Conservation (phyloP, 257 asterid genomes). For the Nyctanthes arbortristis region DNA sequence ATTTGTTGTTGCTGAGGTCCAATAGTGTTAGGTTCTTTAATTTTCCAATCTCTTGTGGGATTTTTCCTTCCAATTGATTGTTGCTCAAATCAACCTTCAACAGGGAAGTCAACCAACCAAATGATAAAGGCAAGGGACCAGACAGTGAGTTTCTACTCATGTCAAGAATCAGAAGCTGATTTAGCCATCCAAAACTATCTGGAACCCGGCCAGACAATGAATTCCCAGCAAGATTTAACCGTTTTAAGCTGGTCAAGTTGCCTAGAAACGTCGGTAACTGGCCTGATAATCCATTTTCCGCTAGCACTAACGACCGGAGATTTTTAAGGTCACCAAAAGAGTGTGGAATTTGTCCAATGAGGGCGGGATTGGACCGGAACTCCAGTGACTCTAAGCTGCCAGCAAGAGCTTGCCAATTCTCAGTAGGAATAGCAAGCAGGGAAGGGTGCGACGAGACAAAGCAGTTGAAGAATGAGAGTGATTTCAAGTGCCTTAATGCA, state of each 20-base stretch:
- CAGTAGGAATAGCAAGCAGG: slow-evolving; percentile 51
- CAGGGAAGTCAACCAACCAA: slow-evolving; percentile 61
- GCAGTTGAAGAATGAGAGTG: slow-evolving; percentile 79
- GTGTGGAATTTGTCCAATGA: slow-evolving; percentile 61
- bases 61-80: slow-evolving; percentile 53
- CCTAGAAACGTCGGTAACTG: slow-evolving; percentile 61
- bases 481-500: slow-evolving; percentile 57
- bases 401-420: slow-evolving; percentile 60
- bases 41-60: slow-evolving; percentile 50
- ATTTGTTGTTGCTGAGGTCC: slow-evolving; percentile 68
- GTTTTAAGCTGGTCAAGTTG: slow-evolving; percentile 44
- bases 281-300: slow-evolving; percentile 63
- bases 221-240: slow-evolving; percentile 66
- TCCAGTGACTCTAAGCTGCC: slow-evolving; percentile 61
- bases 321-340: slow-evolving; percentile 55
- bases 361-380: slow-evolving; percentile 73
- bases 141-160: slow-evolving; percentile 64
- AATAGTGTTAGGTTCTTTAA: slow-evolving; percentile 64
- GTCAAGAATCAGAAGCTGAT: slow-evolving; percentile 69
- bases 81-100: slow-evolving; percentile 76
- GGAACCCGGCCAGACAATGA: slow-evolving; percentile 54
- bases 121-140: slow-evolving; percentile 51
- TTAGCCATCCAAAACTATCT: slow-evolving; percentile 49
- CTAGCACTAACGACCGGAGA: slow-evolving; percentile 73
- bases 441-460: slow-evolving; percentile 38